phyloP scores from a whole-genome alignment of 108 stramenopile species.

The Skeletonema tropicum region DNA sequence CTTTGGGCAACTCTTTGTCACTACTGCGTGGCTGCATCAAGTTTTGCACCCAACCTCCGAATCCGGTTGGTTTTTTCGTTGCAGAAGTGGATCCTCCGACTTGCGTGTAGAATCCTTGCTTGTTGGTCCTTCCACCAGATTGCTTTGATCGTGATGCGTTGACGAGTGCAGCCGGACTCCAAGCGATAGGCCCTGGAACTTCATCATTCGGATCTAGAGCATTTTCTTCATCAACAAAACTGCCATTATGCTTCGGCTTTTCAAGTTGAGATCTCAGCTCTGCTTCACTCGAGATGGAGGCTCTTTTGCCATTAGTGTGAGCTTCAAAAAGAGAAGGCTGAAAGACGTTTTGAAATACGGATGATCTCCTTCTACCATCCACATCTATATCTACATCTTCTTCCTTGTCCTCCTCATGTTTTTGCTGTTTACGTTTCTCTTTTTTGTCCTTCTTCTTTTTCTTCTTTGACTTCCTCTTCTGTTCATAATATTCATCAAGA shows the following conservation, averaged over 20 bases:
- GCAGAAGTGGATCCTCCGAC: conserved; percentile 1
- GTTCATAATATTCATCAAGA: neutral
- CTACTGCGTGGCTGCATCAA: conserved; percentile 7
- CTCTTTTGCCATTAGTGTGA: neutral
- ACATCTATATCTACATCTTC: conserved; percentile 3
- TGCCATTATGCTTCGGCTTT: neutral
- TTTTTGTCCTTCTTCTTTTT: conserved; percentile 35
- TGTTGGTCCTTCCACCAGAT: conserved; percentile 26
- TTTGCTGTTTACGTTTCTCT: conserved; percentile 12
- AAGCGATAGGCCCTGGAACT: conserved; percentile 13
- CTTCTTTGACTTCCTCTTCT: conserved; percentile 17
- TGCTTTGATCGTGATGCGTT: conserved; percentile 20
- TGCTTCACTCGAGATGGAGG: neutral
- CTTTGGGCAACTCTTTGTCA: conserved; percentile 1
- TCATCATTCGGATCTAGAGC: conserved; percentile 32
- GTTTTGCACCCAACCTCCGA: conserved; percentile 11
- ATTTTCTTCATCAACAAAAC: conserved; percentile 14
- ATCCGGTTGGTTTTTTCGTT: neutral
- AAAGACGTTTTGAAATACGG: conserved; percentile 20
- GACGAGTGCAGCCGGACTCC: conserved; percentile 43
- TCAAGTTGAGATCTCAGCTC: conserved; percentile 1
- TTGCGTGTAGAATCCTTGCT: conserved; percentile 34
- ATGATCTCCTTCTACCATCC: conserved; percentile 10
- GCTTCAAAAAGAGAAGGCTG: conserved; percentile 7
- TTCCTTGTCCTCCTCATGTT: neutral